Conservation (phyloP, 352 stramenopile species). For the Lagenidium sp. region DNA sequence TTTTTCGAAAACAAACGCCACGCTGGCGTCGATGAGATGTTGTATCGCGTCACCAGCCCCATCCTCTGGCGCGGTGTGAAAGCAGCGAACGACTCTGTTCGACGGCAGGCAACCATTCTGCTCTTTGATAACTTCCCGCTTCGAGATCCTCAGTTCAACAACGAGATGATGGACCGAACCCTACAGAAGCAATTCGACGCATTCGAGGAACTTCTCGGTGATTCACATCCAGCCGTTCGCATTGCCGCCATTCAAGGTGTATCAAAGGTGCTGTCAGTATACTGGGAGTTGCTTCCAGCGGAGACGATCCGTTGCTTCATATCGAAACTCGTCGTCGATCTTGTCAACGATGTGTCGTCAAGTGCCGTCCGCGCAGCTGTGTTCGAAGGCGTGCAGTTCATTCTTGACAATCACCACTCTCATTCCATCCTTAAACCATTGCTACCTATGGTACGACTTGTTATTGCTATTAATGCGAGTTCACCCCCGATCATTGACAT, state of each 20-base stretch:
- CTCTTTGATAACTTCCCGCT: constrained; percentile 83
- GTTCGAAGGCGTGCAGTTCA: constrained; percentile 78
- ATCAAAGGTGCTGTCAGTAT: constrained; percentile 72
- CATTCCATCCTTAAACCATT: constrained; percentile 79
- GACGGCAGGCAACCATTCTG: constrained; percentile 69
- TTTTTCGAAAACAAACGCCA: constrained; percentile 86
- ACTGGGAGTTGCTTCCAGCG: constrained; percentile 75
- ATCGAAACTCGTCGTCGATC: constrained; percentile 69
- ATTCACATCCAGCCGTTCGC: constrained; percentile 65
- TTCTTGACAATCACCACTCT: constrained; percentile 83
- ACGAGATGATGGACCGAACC: constrained; percentile 59
- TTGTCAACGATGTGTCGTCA: constrained; percentile 73
- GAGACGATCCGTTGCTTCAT: constrained; percentile 81
- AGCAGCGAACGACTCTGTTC: constrained; percentile 74
- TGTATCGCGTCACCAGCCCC: constrained; percentile 74
- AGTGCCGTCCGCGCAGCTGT: constrained; percentile 73
- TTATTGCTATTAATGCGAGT: not conserved
- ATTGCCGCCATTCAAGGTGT: constrained; percentile 77
- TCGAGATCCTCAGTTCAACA: constrained; percentile 67
- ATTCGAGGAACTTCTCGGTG: constrained; percentile 64
- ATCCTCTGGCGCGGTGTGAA: constrained; percentile 82
- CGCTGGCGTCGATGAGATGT: constrained; percentile 73
- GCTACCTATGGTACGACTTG: constrained; percentile 62
- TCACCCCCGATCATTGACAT: not conserved
- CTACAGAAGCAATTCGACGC: constrained; percentile 82